These are phyloP conservation scores for Fusarium sp. DNA, from an alignment of 2,329 filamentous ascomycete species.

Conservation along the genomic window DNA sequence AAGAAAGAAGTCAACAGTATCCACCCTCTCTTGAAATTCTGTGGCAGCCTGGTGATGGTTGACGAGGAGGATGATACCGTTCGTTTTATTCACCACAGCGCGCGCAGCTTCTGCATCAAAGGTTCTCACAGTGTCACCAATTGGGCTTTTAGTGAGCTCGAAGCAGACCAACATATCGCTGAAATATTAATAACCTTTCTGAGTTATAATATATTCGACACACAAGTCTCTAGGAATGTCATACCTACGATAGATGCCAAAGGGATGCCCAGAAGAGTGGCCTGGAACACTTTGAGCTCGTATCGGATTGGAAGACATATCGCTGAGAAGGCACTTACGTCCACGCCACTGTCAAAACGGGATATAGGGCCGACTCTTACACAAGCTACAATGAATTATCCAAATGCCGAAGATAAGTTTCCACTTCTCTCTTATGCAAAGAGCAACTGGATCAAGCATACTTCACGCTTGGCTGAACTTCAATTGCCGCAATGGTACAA, in stretches of 20 bases:
- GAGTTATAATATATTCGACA: slow-evolving; percentile 9
- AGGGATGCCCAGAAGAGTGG: accelerated
- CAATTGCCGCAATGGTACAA: too few species aligned
- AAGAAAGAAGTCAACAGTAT: slow-evolving; percentile 42
- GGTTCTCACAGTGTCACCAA: neutral
- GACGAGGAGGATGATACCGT: slow-evolving; percentile 49
- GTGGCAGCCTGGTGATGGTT: slow-evolving; percentile 51
- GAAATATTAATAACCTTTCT: slow-evolving; percentile 12
- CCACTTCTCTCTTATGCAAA: too few species aligned
- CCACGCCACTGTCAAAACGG: too few species aligned
- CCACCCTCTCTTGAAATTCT: slow-evolving; percentile 43
- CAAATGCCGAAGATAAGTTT: too few species aligned
- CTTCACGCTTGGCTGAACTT: too few species aligned
- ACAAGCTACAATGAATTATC: too few species aligned
- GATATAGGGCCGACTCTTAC: too few species aligned
- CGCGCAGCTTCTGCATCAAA: slow-evolving; percentile 49
- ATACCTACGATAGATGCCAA: neutral
- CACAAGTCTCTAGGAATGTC: neutral
- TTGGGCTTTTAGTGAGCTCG: neutral
- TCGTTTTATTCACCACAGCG: slow-evolving; percentile 51
- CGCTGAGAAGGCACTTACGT: too few species aligned
- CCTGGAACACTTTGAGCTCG: too few species aligned
- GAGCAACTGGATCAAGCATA: too few species aligned
- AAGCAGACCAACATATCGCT: slow-evolving; percentile 17
- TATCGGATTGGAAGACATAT: too few species aligned